Conservation (phyloP, 2,329 filamentous ascomycete genomes). For the Botrytis elliptica region DNA sequence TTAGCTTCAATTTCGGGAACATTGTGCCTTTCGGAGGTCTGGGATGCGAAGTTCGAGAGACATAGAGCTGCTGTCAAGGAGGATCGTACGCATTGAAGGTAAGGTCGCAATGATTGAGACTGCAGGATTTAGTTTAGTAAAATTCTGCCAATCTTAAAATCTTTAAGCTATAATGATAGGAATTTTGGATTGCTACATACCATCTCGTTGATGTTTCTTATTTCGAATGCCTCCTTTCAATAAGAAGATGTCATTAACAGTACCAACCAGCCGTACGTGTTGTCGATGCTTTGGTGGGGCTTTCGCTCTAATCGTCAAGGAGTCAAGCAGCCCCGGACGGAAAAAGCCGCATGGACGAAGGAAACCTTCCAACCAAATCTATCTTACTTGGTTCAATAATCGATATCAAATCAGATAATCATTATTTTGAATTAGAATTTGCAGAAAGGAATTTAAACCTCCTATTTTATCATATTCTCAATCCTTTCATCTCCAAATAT, state of each 20-base stretch:
- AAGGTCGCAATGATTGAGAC: constrained; percentile 96
- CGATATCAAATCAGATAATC: not conserved
- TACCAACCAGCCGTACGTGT: constrained; percentile 22
- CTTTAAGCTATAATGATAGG: not conserved
- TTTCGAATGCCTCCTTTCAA: constrained; percentile 11
- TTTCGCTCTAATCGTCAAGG: constrained; percentile 1
- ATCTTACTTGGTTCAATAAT: not conserved
- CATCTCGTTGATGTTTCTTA: constrained; percentile 21
- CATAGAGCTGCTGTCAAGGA: constrained; percentile 92
- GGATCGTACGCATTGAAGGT: constrained; percentile 93
- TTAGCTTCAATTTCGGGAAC: constrained; percentile 95
- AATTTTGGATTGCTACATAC: constrained; percentile 11
- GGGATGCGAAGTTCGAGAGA: constrained; percentile 94
- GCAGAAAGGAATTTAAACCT: accelerated
- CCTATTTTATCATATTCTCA: accelerated
- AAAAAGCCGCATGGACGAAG: not conserved
- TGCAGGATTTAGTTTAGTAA: constrained; percentile 35
- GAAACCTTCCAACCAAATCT: not conserved
- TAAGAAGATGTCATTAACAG: constrained; percentile 18
- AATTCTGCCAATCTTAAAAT: not conserved
- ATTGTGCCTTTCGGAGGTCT: constrained; percentile 95
- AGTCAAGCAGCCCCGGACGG: constrained; percentile 28
- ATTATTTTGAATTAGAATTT: not conserved
- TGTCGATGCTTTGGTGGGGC: constrained; percentile 29
- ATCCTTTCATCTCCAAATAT: not conserved